Evolutionary conservation across 2,329 filamentous ascomycete genomes (phyloP).

Genomic region (Pseudocercospora eumusae): DNA sequence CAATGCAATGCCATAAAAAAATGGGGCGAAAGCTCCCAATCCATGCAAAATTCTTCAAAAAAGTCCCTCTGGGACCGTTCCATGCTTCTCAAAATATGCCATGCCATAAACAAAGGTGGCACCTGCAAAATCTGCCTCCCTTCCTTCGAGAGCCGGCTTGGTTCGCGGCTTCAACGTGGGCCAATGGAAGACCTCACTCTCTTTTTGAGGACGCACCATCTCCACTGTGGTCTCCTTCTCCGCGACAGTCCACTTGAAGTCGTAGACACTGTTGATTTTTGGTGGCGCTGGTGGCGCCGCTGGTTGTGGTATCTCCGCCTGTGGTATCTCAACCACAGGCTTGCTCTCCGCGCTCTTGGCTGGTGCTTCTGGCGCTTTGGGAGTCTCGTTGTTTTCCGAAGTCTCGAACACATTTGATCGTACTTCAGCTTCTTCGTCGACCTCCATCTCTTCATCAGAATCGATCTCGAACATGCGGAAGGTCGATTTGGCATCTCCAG

Average conservation of each 20-base stretch:
- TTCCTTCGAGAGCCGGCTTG: not conserved
- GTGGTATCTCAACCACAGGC: too few relatives aligned
- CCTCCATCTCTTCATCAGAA: conserved; percentile 40
- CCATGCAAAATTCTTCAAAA: not conserved
- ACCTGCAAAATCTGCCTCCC: not conserved
- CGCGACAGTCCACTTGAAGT: not conserved
- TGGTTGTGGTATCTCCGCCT: not conserved
- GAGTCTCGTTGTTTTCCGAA: conserved; percentile 14
- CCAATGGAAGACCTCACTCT: not conserved
- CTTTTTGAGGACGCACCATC: not conserved
- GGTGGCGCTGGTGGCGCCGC: not conserved
- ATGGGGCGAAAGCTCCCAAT: not conserved
- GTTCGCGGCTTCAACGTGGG: not conserved
- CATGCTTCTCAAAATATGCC: not conserved
- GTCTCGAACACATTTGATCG: conserved; percentile 32
- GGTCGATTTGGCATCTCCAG: conserved; percentile 35
- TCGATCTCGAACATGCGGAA: conserved; percentile 38
- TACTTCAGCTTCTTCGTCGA: conserved; percentile 31
- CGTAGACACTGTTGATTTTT: not conserved
- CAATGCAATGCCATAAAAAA: not conserved
- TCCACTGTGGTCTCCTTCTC: not conserved
- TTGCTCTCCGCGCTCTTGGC: not conserved
- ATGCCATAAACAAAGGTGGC: not conserved
- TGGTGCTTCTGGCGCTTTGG: not conserved
- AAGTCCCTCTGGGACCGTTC: not conserved